Percentiles rank a stretch among this genome's conserved stretches.
Evolutionary conservation across 2,329 filamentous ascomycete species (phyloP).

Genomic region (Fusarium pseudoanthophilum): DNA sequence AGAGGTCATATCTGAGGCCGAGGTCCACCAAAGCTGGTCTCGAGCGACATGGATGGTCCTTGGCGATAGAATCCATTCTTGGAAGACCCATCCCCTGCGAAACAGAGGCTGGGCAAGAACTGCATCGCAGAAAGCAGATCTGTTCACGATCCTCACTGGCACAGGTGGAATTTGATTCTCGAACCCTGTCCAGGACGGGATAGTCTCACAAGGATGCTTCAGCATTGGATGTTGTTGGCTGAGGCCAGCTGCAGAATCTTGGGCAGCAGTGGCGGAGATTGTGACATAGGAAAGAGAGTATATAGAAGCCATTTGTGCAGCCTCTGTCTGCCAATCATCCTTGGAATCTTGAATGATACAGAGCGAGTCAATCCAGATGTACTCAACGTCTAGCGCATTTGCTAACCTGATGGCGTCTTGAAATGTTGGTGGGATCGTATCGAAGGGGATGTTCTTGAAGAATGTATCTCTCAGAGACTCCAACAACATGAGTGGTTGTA

Average conservation of each 20-base stretch:
- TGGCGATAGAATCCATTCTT: constrained; percentile 33
- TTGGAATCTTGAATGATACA: constrained; percentile 36
- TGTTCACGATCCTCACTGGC: constrained; percentile 23
- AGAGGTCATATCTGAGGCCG: constrained; percentile 17
- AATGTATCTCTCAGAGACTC: constrained; percentile 2
- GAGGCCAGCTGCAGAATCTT: constrained; percentile 27
- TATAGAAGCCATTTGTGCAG: constrained; percentile 32
- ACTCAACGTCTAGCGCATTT: constrained; percentile 14
- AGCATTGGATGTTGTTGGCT: constrained; percentile 16
- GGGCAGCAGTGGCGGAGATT: constrained; percentile 27
- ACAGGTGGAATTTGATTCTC: constrained; percentile 6
- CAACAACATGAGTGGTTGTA: constrained; percentile 24
- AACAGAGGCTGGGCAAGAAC: constrained; percentile 31
- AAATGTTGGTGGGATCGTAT: constrained; percentile 25
- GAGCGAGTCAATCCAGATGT: constrained; percentile 36
- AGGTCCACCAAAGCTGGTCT: constrained; percentile 37
- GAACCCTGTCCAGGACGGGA: constrained; percentile 26
- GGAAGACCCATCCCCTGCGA: constrained; percentile 32
- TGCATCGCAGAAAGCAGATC: constrained; percentile 22
- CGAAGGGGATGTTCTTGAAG: constrained; percentile 7
- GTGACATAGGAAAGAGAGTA: constrained; percentile 30
- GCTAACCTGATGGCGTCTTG: constrained; percentile 27
- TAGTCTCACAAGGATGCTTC: constrained; percentile 24
- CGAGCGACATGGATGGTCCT: constrained; percentile 31
- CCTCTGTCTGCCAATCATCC: constrained; percentile 32